Evolutionary conservation across 1,284 basidiomycete genomes (phyloP), one percentile per base, ranked within the genome.

Genomic region (Cryptococcus sp.): DNA sequence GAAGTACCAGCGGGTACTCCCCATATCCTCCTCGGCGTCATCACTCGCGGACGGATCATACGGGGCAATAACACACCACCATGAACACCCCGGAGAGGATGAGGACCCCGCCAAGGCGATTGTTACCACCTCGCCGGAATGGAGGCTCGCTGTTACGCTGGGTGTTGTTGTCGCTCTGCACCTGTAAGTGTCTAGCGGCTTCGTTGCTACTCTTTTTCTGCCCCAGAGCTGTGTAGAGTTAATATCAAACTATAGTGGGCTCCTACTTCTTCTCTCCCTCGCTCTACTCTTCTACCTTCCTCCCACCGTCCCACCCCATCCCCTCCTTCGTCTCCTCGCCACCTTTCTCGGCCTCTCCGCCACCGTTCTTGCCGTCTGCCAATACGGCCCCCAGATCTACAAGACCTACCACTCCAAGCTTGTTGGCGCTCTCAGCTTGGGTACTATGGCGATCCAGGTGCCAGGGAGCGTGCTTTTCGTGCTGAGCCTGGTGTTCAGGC

Each of bases 391-490:
- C 0, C 94, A 98, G 73, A 82, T 98, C 40, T 67, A 83, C 23
- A 85, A 88, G 64, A 98, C 94, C 1, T 92, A 87, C 66, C 78
- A 79, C 7, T 79, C 83, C 39, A 87, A 86, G 67, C 82, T 94
- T 7, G 94, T 98, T 8, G 94, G 93, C 11, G 91, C 92, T 1
- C 80, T 98, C 21, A 93, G 88, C 66, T 88, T 98, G 62, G 87
- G 87, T 1, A 96, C 91, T 84, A 97, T 98, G 95, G 52, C 63
- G 46, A 87, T 98, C 21, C 94, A 98, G 77, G 91, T 87, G 7
- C 95, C 95, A 0, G 95, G 95, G 2, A 88, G 89, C 0, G 80
- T 91, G 20, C 75, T 93, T 39, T 97, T 98, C 84, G 88, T 93
- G 13, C 72, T 88, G 40, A 91, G 88, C 59, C 87, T 96, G 60